phyloP scores from a whole-genome alignment of 345 rosid genomes.

The Eucalyptus cladocalyx region DNA sequence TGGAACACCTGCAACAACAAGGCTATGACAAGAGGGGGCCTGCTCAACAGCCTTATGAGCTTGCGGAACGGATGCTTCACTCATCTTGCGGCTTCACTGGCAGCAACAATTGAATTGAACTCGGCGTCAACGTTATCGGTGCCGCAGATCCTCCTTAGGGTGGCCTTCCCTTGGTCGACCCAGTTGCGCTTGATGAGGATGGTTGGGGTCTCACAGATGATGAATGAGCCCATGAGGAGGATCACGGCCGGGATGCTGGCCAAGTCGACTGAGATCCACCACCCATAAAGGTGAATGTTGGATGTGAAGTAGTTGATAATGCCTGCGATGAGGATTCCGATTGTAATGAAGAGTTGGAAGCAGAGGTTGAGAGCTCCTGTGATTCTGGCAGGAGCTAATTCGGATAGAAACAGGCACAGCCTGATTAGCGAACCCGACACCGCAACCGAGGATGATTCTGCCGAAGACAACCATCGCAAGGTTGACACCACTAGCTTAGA shows the following conservation, averaged over 20 bases:
- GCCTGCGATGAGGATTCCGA: neutral
- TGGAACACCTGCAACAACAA: neutral
- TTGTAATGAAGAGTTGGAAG: neutral
- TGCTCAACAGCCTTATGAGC: neutral
- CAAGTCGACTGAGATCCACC: neutral
- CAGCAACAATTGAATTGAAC: neutral
- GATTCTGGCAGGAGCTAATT: neutral
- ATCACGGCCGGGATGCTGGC: neutral
- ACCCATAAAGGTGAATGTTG: neutral
- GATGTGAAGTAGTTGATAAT: neutral
- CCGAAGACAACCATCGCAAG: constrained; percentile 2
- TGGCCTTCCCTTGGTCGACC: neutral
- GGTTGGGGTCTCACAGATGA: neutral
- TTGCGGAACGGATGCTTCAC: neutral
- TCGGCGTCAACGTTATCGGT: neutral
- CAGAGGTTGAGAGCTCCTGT: neutral
- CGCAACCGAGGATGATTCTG: constrained; percentile 5
- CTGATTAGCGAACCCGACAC: constrained; percentile 4
- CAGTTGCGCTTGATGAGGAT: neutral
- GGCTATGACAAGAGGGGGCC: neutral
- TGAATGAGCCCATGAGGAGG: neutral
- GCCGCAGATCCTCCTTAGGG: neutral
- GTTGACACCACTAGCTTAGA: neutral
- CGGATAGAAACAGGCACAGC: neutral
- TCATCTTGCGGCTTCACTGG: neutral